Base-by-base conservation (phyloP, 2,329 filamentous ascomycete species). In the Fusarium concolor region DNA sequence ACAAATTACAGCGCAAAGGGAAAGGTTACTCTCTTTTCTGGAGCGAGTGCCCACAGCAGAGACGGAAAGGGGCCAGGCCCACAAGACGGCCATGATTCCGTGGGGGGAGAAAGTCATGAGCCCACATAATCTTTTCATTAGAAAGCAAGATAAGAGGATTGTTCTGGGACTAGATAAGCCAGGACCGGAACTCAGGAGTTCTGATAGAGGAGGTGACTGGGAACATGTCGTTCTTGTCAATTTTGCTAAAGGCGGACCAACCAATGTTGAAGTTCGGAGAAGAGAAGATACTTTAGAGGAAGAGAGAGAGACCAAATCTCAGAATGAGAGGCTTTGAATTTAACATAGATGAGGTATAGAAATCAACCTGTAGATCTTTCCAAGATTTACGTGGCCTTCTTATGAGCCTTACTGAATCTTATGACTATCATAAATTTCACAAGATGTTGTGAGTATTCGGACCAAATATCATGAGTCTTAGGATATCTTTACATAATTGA, bases 31-130 rank as follows among this genome's bases (percentile, higher is more conserved):
- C 0, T 71, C 78, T 1, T 91, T 91, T 63, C 76, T 92, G 6
- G 73, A 78, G 6, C 75, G 73, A 11, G 73, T 78, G 14, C 83
- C 79, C 26, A 85, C 81, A 31, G 79, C 80, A 3, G 78, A 78
- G 9, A 79, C 82, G 50, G 78, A 76, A 5, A 78, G 74, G 44
- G 79, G 79, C 4, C 76, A 76, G 37, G 68, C 71, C 38, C 80
- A 86, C 39, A 74, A 74, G 2, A 83, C 84, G 17, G 76, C 82
- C 7, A 41, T 59, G 29, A 86, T 87, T n/a, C 75, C 84, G 0
- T 90, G 87, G 87, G 81, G 78, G 0, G 84, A 89, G 7, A 89
- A 89, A 75, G 84, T 86, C n/a, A 90, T 91, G 56, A 85, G 85
- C 65, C 88, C 89, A 5, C 77, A 79, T 5, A 77, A 77, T 14